phyloP scores from a whole-genome alignment of 345 rosid species.

The Eucalyptus pumila region DNA sequence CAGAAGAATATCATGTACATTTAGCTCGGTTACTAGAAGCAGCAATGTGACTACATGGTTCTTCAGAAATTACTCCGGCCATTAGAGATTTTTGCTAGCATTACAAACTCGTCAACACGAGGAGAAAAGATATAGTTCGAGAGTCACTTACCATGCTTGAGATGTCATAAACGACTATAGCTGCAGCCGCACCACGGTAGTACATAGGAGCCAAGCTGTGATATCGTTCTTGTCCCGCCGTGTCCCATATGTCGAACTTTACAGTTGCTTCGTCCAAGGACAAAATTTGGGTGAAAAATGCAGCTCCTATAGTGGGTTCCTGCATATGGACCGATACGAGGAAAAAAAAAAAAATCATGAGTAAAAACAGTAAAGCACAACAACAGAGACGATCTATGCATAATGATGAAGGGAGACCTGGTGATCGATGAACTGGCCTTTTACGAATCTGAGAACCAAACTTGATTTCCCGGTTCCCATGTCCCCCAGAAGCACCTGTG shows the following conservation, averaged over 20 bases:
- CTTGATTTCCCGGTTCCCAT: slow-evolving; percentile 17
- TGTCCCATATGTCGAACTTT: slow-evolving; percentile 76
- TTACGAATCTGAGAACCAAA: slow-evolving; percentile 2
- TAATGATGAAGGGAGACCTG: neutral
- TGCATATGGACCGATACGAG: neutral
- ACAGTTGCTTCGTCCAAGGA: slow-evolving; percentile 52
- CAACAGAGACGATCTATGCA: neutral
- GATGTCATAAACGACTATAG: slow-evolving; percentile 54
- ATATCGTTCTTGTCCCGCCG: slow-evolving; percentile 70
- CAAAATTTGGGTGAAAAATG: slow-evolving; percentile 67
- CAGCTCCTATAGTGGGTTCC: slow-evolving; percentile 74
- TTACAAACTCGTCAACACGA: neutral
- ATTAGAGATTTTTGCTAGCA: neutral
- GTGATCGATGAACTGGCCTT: slow-evolving; percentile 5
- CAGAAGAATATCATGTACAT: neutral
- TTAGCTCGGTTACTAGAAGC: neutral
- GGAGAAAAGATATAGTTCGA: neutral
- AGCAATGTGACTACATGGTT: neutral
- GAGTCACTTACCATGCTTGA: slow-evolving; percentile 31
- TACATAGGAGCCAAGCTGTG: slow-evolving; percentile 77
- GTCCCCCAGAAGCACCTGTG: slow-evolving; percentile 11
- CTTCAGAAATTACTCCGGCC: neutral
- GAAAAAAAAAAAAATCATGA: neutral
- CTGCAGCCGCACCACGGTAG: slow-evolving; percentile 65
- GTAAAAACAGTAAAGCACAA: neutral